Conservation (phyloP, 352 stramenopile genomes). For the Pythium monospermum region DNA sequence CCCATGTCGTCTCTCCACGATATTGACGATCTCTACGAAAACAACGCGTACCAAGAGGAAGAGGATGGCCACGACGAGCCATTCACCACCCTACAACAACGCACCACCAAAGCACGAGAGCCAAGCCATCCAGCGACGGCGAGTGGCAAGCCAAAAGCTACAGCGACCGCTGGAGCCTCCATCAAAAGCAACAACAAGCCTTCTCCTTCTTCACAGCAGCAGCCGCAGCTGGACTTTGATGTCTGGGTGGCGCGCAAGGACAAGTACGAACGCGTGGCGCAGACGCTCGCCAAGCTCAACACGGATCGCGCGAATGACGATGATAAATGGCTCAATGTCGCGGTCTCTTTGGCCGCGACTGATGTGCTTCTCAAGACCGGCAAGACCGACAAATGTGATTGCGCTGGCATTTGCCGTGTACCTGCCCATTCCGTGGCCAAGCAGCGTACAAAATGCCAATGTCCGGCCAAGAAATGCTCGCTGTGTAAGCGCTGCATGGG, state of each 20-base stretch:
- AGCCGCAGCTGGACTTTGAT: constrained; percentile 56
- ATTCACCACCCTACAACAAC: no score
- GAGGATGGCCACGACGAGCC: constrained; percentile 20
- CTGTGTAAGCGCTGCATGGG: constrained; percentile 64
- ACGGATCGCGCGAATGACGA: constrained; percentile 48
- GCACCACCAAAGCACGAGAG: constrained; percentile 4
- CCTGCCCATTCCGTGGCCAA: constrained; percentile 54
- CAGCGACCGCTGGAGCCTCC: background rate
- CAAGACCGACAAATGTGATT: constrained; percentile 66
- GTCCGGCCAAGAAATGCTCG: constrained; percentile 74
- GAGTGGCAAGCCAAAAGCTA: background rate
- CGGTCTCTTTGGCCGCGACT: constrained; percentile 67
- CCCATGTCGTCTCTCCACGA: constrained; percentile 38
- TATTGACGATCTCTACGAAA: constrained; percentile 77
- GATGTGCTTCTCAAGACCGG: constrained; percentile 76
- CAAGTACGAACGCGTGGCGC: constrained; percentile 78
- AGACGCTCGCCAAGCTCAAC: constrained; percentile 57
- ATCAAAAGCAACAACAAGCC: background rate
- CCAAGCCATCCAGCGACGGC: constrained; percentile 1
- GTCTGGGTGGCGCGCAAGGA: constrained; percentile 84
- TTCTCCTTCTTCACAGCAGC: constrained; percentile 15
- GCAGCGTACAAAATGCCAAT: constrained; percentile 74
- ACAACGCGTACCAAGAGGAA: constrained; percentile 66
- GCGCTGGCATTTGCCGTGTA: constrained; percentile 57
- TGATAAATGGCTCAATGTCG: constrained; percentile 68